Percentiles rank a stretch among this genome's conserved stretches.
Evolutionary conservation across 2,329 filamentous ascomycete species (phyloP).

Genomic region (Rhinocladiella similis): DNA sequence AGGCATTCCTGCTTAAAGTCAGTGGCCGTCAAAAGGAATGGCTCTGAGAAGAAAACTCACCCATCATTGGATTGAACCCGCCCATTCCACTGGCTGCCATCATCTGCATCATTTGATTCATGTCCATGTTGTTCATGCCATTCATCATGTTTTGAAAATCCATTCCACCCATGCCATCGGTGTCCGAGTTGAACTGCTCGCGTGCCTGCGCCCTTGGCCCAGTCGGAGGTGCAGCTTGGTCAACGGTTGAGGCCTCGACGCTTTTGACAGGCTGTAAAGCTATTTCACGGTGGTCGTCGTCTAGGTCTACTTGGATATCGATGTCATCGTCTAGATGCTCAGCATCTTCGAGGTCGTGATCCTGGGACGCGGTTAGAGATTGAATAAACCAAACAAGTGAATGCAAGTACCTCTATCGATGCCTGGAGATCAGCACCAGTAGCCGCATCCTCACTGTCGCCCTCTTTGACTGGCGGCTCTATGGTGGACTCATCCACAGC

Average conservation of each 20-base stretch:
- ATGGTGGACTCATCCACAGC: not conserved
- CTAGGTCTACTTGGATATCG: slow-evolving; percentile 29
- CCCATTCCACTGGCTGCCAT: slow-evolving; percentile 47
- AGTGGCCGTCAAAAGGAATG: slow-evolving; percentile 29
- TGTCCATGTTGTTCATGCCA: slow-evolving; percentile 60
- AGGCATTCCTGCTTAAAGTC: slow-evolving; percentile 63
- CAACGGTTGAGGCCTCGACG: slow-evolving; percentile 11
- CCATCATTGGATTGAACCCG: slow-evolving; percentile 64
- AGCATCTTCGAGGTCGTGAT: slow-evolving; percentile 15
- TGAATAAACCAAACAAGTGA: not conserved
- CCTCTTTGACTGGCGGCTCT: slow-evolving; percentile 13
- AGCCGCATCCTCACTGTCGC: slow-evolving; percentile 20
- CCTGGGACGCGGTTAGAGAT: slow-evolving; percentile 8
- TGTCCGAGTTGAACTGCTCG: slow-evolving; percentile 2
- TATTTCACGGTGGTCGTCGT: slow-evolving; percentile 24
- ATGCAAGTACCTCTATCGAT: slow-evolving; percentile 24
- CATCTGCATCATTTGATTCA: slow-evolving; percentile 71
- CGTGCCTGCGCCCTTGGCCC: slow-evolving; percentile 9
- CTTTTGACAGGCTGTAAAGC: slow-evolving; percentile 11
- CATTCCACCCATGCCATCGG: slow-evolving; percentile 30
- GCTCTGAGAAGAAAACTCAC: slow-evolving; percentile 55
- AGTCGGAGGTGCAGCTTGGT: slow-evolving; percentile 6
- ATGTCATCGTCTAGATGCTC: slow-evolving; percentile 27
- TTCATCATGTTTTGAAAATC: slow-evolving; percentile 56
- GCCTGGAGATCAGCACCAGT: slow-evolving; percentile 17